phyloP scores from a whole-genome alignment of 441 rosid genomes.

The Euphorbia corollata region DNA sequence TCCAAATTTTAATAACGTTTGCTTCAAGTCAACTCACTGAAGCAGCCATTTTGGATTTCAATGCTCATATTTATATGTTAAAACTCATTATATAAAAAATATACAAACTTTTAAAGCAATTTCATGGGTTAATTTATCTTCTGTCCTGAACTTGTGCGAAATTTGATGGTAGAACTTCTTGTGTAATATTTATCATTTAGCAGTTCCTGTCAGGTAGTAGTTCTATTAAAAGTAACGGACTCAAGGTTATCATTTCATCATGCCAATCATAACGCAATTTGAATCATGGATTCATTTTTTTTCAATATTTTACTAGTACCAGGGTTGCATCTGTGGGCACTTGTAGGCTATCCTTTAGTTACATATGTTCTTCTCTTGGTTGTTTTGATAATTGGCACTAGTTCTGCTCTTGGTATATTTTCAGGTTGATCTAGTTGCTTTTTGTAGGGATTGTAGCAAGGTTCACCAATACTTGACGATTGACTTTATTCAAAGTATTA shows the following conservation, averaged over 20 bases:
- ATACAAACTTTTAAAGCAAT: neutral
- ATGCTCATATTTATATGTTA: neutral
- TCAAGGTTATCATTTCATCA: neutral
- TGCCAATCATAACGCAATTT: neutral
- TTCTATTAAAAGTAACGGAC: neutral
- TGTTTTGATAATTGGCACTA: neutral
- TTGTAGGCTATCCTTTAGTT: neutral
- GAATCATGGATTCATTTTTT: neutral
- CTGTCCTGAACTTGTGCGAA: neutral
- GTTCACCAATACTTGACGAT: too few species aligned
- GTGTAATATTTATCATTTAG: neutral
- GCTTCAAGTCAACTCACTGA: neutral
- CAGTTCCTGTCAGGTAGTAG: too few species aligned
- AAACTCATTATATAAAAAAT: neutral
- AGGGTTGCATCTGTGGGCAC: neutral
- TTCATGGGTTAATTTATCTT: neutral
- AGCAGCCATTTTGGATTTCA: neutral
- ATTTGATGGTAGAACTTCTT: neutral
- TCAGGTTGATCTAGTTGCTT: neutral
- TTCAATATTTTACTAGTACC: neutral
- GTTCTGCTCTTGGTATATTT: neutral
- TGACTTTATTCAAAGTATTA: too few species aligned
- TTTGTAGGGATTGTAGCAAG: neutral
- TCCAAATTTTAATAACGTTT: neutral
- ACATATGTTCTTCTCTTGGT: neutral